Conservation (phyloP, 345 rosid genomes). For the Crucihimalaya himalaica region DNA sequence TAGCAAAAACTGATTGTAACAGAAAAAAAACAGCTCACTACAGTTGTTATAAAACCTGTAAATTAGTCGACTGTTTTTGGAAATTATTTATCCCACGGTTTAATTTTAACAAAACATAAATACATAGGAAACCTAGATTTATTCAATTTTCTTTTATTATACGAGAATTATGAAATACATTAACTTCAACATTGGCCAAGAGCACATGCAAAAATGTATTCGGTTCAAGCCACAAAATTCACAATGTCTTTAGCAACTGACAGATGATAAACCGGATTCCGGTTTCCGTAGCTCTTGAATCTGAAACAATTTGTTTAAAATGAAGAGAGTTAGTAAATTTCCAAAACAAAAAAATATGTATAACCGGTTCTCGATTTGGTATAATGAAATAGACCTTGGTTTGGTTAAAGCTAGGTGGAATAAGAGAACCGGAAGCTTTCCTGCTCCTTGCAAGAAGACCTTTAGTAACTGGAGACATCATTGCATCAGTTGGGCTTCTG, state of each 20-base stretch:
- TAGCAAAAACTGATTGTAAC: no score
- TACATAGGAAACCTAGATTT: no score
- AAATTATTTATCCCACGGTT: no score
- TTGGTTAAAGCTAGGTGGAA: constrained; percentile 65
- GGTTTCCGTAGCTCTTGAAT: constrained; percentile 33
- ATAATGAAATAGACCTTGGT: constrained; percentile 44
- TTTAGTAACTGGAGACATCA: constrained; percentile 81
- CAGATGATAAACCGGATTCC: constrained; percentile 35
- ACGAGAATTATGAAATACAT: no score
- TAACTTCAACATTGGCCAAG: no score
- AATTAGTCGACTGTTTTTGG: no score
- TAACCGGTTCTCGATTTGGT: background rate
- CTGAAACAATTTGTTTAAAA: constrained; percentile 8
- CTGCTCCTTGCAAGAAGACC: constrained; percentile 80
- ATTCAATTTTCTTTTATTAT: no score
- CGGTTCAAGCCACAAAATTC: background rate
- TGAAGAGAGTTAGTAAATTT: background rate
- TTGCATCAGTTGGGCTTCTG: constrained; percentile 83
- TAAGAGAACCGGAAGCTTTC: constrained; percentile 50
- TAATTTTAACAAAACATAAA: no score
- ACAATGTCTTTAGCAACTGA: constrained; percentile 15
- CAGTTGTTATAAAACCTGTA: no score
- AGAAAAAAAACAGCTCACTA: no score
- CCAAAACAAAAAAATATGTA: background rate
- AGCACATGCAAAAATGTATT: background rate